Conservation (phyloP, 1,139 yeast genomes). For the Blastobotrys buckinghamii region DNA sequence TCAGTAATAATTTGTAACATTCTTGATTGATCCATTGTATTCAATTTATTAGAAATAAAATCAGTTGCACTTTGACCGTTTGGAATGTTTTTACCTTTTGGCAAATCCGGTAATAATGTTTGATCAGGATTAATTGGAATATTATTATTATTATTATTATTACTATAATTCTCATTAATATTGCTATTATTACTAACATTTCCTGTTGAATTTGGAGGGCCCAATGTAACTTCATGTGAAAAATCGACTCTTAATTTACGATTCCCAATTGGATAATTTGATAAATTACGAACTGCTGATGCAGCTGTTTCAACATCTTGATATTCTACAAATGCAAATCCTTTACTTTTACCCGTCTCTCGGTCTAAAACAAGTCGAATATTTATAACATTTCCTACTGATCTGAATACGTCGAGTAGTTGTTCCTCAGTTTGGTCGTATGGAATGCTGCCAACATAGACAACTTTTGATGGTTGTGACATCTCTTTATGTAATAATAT, state of each 20-base stretch:
- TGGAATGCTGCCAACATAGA: constrained; percentile 62
- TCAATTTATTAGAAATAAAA: constrained; percentile 50
- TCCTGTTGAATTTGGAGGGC: constrained; percentile 3
- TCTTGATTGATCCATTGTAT: constrained; percentile 48
- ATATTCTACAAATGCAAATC: constrained; percentile 83
- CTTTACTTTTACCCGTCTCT: constrained; percentile 85
- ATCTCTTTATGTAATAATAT: neutral
- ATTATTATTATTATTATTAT: neutral
- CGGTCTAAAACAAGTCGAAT: constrained; percentile 78
- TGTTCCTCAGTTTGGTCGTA: constrained; percentile 86
- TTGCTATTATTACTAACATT: constrained; percentile 1
- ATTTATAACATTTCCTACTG: constrained; percentile 82
- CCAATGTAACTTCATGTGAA: constrained; percentile 36
- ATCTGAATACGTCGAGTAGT: constrained; percentile 66
- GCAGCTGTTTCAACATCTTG: constrained; percentile 73
- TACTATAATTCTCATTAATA: neutral
- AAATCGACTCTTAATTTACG: constrained; percentile 67
- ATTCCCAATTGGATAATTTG: constrained; percentile 71
- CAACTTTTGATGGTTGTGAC: constrained; percentile 30
- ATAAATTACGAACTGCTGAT: constrained; percentile 83
- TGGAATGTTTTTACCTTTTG: constrained; percentile 37
- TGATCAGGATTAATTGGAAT: neutral
- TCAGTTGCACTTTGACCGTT: constrained; percentile 49
- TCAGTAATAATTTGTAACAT: constrained; percentile 51
- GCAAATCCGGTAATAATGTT: constrained; percentile 26